These are phyloP conservation scores for Cnidoscolus chayamansa DNA, from an alignment of 441 rosid species.

Conservation along the genomic window DNA sequence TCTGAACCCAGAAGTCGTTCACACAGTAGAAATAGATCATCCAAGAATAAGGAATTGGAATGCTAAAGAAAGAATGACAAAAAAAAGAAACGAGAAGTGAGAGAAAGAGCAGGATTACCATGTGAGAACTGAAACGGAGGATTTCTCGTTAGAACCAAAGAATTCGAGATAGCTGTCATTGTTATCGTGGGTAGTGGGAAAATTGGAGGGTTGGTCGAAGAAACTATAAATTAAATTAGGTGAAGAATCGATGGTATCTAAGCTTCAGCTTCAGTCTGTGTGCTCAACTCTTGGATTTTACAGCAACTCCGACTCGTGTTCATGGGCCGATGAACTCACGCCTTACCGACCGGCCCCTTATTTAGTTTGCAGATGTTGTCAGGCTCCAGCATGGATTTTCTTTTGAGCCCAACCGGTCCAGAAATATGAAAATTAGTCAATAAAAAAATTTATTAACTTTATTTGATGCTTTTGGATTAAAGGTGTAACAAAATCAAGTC, in stretches of 20 bases:
- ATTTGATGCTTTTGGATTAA: background rate
- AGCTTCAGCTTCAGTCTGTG: conserved; percentile 13
- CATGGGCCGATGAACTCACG: background rate
- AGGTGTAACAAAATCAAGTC: background rate
- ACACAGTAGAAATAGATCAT: background rate
- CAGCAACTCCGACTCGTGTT: background rate
- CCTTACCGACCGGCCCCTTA: background rate
- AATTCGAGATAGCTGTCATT: conserved; percentile 50
- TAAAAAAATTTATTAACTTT: too few relatives aligned
- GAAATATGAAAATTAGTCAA: too few relatives aligned
- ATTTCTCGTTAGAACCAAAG: conserved; percentile 38
- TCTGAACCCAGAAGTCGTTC: too few relatives aligned
- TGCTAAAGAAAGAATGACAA: background rate
- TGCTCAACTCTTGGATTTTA: background rate
- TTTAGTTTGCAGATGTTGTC: background rate
- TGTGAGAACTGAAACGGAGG: conserved; percentile 30
- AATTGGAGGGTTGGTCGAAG: background rate
- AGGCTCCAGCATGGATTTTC: background rate
- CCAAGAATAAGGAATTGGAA: background rate
- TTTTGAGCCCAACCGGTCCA: background rate
- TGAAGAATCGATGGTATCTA: conserved; percentile 40
- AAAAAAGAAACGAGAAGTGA: background rate
- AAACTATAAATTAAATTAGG: background rate
- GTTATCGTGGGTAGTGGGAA: background rate
- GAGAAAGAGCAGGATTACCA: conserved; percentile 27